Base-by-base conservation (phyloP, 495 filamentous ascomycete genomes). In the Hypomontagnella submonticulosa region DNA sequence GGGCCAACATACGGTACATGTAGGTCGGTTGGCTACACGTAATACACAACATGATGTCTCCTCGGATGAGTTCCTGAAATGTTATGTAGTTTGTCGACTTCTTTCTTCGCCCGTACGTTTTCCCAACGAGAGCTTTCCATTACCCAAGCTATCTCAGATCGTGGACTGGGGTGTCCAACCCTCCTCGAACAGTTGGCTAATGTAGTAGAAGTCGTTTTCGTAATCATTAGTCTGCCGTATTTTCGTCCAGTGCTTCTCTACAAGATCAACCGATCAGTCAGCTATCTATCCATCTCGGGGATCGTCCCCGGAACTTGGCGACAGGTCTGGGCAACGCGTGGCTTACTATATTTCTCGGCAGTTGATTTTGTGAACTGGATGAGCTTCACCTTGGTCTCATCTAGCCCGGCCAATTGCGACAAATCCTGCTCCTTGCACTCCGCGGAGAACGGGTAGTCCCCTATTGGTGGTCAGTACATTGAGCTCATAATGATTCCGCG, bases 151-250 rank as follows among this genome's bases (percentile, higher is more conserved):
- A 16, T 27, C 20, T 64, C 44, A 82, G 56, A 69, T 71, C 62
- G 79, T 80, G 10, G 71, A 66, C 56, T 76, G 74, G 12, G 82
- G 80, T 62, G 76, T 75, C 82, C 82, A 84, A 61, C 75, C 79
- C 49, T 76, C 76, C 54, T 84, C 80, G 65, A 75, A 84, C 15
- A 84, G 73, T 66, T 84, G 82, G 63, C 80, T 81, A 41, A 82
- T 73, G 61, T 82, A 83, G 60, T 77, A 84, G 54, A 78, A 81
- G 58, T 84, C 80, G 53, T 83, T 53, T 68, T 82, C 81, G 54
- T 77, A 81, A 27, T 72, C 71, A 5, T 74, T 70, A 34, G 40
- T 66, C 9, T 69, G 61, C 56, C 75, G 77, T 37, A 81, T 38
- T 27, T 67, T 65, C 27, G 76, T 61, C 81, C 81, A 83, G 16